Evolutionary conservation across 306 rosid genomes (phyloP).

Genomic region (Cucumis cinereus): DNA sequence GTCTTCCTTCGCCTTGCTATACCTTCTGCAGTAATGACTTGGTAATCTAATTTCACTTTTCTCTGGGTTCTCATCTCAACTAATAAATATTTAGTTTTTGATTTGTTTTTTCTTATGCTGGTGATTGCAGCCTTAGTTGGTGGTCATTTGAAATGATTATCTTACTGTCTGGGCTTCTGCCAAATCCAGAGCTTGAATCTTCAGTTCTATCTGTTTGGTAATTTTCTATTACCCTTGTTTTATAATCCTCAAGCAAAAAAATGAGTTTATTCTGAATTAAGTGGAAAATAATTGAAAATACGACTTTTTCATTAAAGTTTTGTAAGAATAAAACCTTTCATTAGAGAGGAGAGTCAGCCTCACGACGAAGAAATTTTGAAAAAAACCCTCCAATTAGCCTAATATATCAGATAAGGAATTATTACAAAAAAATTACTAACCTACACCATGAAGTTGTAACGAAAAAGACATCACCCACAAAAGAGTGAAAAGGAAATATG

Average conservation of each 20-base stretch:
- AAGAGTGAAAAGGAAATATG: neutral
- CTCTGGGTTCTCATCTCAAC: neutral
- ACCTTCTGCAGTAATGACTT: conserved; percentile 68
- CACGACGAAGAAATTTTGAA: neutral
- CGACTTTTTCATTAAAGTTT: neutral
- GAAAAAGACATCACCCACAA: neutral
- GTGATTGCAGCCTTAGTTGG: conserved; percentile 9
- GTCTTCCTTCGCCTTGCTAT: conserved; percentile 51
- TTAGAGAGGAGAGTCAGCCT: neutral
- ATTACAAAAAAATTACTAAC: neutral
- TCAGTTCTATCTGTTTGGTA: conserved; percentile 69
- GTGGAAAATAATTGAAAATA: neutral
- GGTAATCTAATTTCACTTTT: conserved; percentile 22
- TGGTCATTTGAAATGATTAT: conserved; percentile 15
- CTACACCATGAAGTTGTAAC: neutral
- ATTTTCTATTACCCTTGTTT: neutral
- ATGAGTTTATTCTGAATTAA: neutral
- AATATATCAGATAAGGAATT: neutral
- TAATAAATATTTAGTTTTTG: neutral
- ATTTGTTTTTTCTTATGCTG: neutral
- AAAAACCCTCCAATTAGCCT: neutral
- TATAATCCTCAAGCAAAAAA: neutral
- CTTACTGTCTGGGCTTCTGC: conserved; percentile 54
- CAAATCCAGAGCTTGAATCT: conserved; percentile 76
- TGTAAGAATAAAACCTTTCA: neutral